These are phyloP conservation scores for Debaryomycetaceae sp. DNA, from an alignment of 1,139 yeast genomes.

Conservation along the genomic window DNA sequence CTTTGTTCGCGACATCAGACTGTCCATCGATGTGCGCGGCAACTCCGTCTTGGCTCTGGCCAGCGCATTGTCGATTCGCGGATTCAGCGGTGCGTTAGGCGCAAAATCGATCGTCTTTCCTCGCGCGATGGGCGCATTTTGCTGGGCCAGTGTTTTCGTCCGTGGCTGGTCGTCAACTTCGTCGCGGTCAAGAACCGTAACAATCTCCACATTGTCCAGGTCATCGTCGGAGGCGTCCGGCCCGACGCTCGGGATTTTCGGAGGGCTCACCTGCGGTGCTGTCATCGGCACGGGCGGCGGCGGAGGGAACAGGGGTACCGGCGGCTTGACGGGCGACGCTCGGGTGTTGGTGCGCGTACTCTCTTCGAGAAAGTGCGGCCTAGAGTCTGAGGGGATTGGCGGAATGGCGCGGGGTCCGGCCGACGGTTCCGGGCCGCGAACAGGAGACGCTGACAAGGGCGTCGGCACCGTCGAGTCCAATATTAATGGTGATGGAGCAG, in stretches of 20 bases:
- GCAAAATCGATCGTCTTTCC: background rate
- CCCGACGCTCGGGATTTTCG: background rate
- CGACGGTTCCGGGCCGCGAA: no score
- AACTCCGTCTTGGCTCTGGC: slow-evolving; percentile 15
- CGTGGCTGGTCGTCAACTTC: no score
- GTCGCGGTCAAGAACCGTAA: no score
- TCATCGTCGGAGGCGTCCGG: background rate
- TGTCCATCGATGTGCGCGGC: slow-evolving; percentile 7
- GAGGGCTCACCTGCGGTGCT: slow-evolving; percentile 5
- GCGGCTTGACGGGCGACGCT: background rate
- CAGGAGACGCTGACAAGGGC: no score
- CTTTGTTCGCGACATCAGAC: slow-evolving; percentile 9
- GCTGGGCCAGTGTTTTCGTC: background rate
- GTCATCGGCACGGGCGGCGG: slow-evolving; percentile 4
- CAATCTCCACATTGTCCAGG: background rate
- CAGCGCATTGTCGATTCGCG: background rate
- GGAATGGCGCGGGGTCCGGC: no score
- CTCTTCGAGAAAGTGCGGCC: slow-evolving; percentile 4
- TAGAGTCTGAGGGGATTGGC: slow-evolving; percentile 2
- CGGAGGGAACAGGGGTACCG: background rate
- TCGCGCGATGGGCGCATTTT: background rate
- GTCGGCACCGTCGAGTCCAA: no score
- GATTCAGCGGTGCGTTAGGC: background rate
- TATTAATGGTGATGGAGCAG: no score
- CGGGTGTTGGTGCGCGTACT: background rate